These are phyloP conservation scores for Cladorrhinum sp. DNA, from an alignment of 2,329 filamentous ascomycete species.

Conservation along the genomic window DNA sequence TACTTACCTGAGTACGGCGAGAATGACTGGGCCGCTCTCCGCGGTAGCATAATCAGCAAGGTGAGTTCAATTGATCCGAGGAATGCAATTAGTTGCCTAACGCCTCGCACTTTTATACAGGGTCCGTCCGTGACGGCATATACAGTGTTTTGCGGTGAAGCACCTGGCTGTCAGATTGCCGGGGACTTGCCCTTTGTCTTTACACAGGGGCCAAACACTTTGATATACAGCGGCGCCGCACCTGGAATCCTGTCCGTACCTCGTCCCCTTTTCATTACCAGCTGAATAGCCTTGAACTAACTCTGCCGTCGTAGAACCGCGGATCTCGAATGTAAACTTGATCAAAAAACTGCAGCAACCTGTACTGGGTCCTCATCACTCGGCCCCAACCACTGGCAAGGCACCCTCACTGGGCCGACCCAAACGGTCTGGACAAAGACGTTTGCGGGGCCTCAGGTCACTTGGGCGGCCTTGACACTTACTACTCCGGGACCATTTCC, in stretches of 20 bases:
- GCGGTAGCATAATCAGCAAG: conserved; percentile 45
- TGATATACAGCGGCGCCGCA: conserved; percentile 43
- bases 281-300: conserved; percentile 9
- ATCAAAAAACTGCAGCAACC: conserved; percentile 43
- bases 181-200: conserved; percentile 48
- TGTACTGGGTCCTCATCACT: conserved; percentile 50
- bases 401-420: conserved; percentile 41
- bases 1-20: conserved; percentile 44
- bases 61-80: conserved; percentile 31
- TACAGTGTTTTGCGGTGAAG: conserved; percentile 48
- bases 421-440: conserved; percentile 46
- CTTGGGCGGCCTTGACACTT: conserved; percentile 46
- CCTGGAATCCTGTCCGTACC: conserved; percentile 42
- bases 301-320: conserved; percentile 37
- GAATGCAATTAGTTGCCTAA: background rate
- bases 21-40: conserved; percentile 43
- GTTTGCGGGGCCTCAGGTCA: conserved; percentile 40
- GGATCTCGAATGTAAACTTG: conserved; percentile 42
- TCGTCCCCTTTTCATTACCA: background rate
- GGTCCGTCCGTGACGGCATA: conserved; percentile 43
- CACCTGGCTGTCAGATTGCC: conserved; percentile 43
- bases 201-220: conserved; percentile 44
- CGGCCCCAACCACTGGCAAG: conserved; percentile 38
- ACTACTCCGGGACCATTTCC: conserved; percentile 36
- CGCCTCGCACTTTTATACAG: too few species aligned